phyloP scores from a whole-genome alignment of 2,329 filamentous ascomycete species.

The Phoma herbarum region DNA sequence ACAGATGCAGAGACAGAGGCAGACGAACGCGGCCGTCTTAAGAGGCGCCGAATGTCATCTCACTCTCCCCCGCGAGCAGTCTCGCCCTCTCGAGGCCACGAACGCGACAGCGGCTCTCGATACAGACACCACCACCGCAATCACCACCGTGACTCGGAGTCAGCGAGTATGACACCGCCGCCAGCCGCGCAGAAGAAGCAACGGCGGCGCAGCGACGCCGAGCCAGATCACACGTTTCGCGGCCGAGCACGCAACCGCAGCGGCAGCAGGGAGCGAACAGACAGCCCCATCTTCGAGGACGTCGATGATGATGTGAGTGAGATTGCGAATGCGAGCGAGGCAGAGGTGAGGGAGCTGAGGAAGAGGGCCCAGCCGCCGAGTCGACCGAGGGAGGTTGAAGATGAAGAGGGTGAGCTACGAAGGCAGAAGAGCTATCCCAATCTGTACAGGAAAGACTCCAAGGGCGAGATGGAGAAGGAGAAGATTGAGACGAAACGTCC shows the following conservation, averaged over 20 bases:
- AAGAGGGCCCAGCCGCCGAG: slow-evolving; percentile 49
- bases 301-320: slow-evolving; percentile 20
- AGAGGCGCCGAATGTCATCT: slow-evolving; percentile 42
- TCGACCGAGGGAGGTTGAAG: slow-evolving; percentile 36
- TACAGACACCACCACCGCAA: slow-evolving; percentile 45
- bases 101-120: slow-evolving; percentile 43
- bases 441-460: slow-evolving; percentile 37
- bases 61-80: slow-evolving; percentile 41
- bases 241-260: slow-evolving; percentile 44
- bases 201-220: slow-evolving; percentile 46
- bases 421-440: slow-evolving; percentile 52
- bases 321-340: slow-evolving; percentile 20
- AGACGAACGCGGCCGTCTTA: slow-evolving; percentile 46
- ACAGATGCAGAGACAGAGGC: slow-evolving; percentile 34
- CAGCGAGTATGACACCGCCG: slow-evolving; percentile 36
- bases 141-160: slow-evolving; percentile 41
- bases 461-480: slow-evolving; percentile 17
- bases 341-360: slow-evolving; percentile 40
- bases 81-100: slow-evolving; percentile 47
- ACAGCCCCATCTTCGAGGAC: slow-evolving; percentile 36
- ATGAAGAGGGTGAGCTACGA: slow-evolving; percentile 37
- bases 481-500: slow-evolving; percentile 8
- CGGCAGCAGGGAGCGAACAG: slow-evolving; percentile 29
- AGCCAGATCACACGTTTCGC: slow-evolving; percentile 47
- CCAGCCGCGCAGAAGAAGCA: slow-evolving; percentile 34